phyloP scores from a whole-genome alignment of 805 yeast species.

The Priceomyces castillae region DNA sequence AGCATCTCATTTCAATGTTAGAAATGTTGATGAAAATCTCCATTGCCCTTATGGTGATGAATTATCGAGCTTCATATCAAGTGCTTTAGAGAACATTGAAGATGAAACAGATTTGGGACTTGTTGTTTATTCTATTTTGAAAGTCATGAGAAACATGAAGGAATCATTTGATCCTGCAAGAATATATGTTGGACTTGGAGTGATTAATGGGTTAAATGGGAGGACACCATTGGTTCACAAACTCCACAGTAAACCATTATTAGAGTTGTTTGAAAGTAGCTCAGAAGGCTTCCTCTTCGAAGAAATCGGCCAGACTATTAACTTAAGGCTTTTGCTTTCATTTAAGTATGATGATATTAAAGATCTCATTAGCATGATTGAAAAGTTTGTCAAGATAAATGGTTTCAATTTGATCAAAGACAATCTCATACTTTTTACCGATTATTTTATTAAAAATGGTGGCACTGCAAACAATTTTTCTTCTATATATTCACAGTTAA shows the following conservation, averaged over 20 bases:
- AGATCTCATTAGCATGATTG: constrained; percentile 25
- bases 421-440: constrained; percentile 12
- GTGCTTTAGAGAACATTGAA: constrained; percentile 29
- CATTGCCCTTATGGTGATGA: constrained; percentile 59
- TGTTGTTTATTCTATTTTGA: constrained; percentile 31
- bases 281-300: constrained; percentile 56
- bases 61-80: constrained; percentile 45
- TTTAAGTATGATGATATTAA: constrained; percentile 24
- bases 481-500: not conserved
- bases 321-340: constrained; percentile 44
- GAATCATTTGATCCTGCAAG: constrained; percentile 69
- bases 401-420: constrained; percentile 24
- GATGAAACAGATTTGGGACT: constrained; percentile 22
- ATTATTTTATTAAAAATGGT: constrained; percentile 13
- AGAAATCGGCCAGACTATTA: constrained; percentile 49
- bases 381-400: constrained; percentile 40
- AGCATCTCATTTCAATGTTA: constrained; percentile 58
- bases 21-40: constrained; percentile 23
- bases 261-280: constrained; percentile 29
- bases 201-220: constrained; percentile 48
- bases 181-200: constrained; percentile 56
- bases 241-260: constrained; percentile 22
- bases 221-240: constrained; percentile 24
- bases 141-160: constrained; percentile 45
- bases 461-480: not conserved